Conservation (phyloP, 768 basidiomycete genomes). For the Termitomyces sp. region DNA sequence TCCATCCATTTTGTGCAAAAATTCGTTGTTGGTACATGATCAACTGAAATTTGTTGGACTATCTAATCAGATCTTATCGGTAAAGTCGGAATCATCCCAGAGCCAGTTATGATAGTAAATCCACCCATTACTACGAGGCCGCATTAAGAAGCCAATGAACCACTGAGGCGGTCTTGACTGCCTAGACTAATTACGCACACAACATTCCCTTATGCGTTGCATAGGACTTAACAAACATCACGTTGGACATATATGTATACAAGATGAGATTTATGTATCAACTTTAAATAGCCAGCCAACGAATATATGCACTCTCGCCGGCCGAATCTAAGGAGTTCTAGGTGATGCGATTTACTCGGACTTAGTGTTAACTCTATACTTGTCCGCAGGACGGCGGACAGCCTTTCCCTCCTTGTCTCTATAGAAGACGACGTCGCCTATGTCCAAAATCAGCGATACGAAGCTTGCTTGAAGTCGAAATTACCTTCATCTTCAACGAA, state of each 20-base stretch:
- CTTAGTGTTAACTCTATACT: conserved; percentile 10
- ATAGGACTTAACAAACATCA: neutral
- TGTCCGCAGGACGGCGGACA: conserved; percentile 25
- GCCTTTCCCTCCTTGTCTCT: conserved; percentile 36
- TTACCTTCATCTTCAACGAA: conserved; percentile 55
- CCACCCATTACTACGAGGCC: no score
- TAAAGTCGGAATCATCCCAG: no score
- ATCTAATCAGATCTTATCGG: conserved; percentile 4
- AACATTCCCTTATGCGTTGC: no score
- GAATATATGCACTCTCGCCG: no score
- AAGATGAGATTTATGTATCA: neutral
- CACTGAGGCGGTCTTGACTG: no score
- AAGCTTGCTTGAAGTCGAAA: neutral
- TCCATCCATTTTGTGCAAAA: conserved; percentile 13
- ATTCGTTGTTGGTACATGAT: neutral
- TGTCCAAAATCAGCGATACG: neutral
- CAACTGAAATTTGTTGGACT: neutral
- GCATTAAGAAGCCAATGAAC: no score
- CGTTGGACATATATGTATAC: neutral
- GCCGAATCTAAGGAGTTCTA: neutral
- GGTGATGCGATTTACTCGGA: neutral
- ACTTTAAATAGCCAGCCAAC: neutral
- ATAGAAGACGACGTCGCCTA: conserved; percentile 41
- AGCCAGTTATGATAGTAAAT: neutral
- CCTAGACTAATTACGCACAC: no score